Conservation (phyloP, 2,329 filamentous ascomycete species). For the Colletotrichum viniferum region DNA sequence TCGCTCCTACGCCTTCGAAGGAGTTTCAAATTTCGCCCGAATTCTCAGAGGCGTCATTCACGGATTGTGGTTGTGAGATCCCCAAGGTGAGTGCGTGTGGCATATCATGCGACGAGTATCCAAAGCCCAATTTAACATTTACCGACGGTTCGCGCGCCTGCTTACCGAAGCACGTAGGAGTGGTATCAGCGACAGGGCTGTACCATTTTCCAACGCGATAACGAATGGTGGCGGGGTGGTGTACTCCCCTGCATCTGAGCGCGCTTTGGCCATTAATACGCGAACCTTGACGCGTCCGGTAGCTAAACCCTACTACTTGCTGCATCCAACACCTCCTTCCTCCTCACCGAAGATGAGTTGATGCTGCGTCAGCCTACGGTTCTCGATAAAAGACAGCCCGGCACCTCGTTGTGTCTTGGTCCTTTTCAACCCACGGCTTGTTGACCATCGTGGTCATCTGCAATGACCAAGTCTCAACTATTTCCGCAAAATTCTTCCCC, state of each 20-base stretch:
- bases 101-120: too few relatives aligned
- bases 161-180: too few relatives aligned
- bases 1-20: too few relatives aligned
- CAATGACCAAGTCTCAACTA: not conserved
- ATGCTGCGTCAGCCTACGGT: not conserved
- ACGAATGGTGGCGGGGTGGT: too few relatives aligned
- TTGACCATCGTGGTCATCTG: not conserved
- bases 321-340: not conserved
- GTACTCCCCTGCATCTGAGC: not conserved
- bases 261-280: not conserved
- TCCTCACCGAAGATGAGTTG: not conserved
- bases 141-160: too few relatives aligned
- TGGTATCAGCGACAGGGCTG: too few relatives aligned
- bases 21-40: too few relatives aligned
- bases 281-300: not conserved
- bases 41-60: too few relatives aligned
- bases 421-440: not conserved
- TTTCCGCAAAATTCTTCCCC: not conserved
- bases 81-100: too few relatives aligned
- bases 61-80: too few relatives aligned
- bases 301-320: not conserved
- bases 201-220: too few relatives aligned
- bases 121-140: too few relatives aligned
- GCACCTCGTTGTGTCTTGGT: not conserved
- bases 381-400: not conserved